Base-by-base conservation (phyloP, 352 stramenopile genomes). In the Globisporangium camurandrum region DNA sequence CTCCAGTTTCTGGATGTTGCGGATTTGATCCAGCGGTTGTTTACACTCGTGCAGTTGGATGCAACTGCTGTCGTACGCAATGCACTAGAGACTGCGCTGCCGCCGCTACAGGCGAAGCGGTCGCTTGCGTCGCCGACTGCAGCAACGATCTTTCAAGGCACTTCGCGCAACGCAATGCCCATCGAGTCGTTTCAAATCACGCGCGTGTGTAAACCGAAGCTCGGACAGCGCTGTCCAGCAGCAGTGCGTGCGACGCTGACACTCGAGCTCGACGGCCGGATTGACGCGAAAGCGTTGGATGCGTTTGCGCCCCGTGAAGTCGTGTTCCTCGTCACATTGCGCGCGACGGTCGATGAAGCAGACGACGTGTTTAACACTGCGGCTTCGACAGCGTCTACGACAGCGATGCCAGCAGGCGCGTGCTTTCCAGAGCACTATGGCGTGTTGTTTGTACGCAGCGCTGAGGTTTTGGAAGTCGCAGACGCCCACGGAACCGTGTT, bases 11-110 rank as follows among this genome's bases (percentile, higher is more conserved):
- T 99, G 17, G 97, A 94, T 16, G 63, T 97, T 36, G 54, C 78
- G 10, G 96, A 99, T 61, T 98, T 98, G 65, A 59, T 99, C 8
- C 59, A 95, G 28, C 84, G 96, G 19, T 95, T 88, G 54, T 97
- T 95, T 64, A 74, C 92, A 49, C 67, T 99, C 24, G 88, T 89
- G 49, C 80, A 80, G 8, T 54, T 98, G 1, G 93, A 98, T 63
- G 86, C 73, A 31, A 80, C 86, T 0, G 89, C 95, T 46, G 80
- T 88, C 43, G 83, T 97, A 16, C 74, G 90, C 26, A 46, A 31
- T 0, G 87, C 97, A 50, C 62, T 98, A 11, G 85, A 97, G 37
- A 57, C 85, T 46, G 77, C 86, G 5, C 75, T 99, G 23, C 77
- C 81, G 40, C 60, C 72, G n/a, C 47, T 93, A 8, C 64, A 84